Evolutionary conservation across 106 monocot genomes (phyloP).

Genomic region (Dactylorhiza incarnata): DNA sequence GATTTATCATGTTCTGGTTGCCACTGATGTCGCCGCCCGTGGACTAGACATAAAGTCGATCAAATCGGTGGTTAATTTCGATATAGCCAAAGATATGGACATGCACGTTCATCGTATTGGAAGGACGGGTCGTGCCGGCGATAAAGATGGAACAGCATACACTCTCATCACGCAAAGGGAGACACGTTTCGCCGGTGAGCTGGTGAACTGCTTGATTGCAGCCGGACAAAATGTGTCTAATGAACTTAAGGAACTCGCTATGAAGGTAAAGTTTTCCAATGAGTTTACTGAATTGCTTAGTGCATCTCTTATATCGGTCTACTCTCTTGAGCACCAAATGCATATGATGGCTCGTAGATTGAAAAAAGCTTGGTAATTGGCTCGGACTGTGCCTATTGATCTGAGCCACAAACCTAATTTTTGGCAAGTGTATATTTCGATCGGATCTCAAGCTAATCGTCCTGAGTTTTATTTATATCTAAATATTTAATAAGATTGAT

Average conservation of each 20-base stretch:
- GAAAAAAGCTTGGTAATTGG: no score
- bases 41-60: slow-evolving; percentile 95
- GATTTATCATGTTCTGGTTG: slow-evolving; percentile 75
- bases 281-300: neutral
- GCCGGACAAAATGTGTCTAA: slow-evolving; percentile 81
- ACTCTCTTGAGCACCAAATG: neutral
- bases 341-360: no score
- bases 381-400: no score
- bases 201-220: slow-evolving; percentile 80
- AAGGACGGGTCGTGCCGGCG: slow-evolving; percentile 97
- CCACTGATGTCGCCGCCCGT: slow-evolving; percentile 97
- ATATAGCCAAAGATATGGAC: slow-evolving; percentile 93
- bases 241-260: slow-evolving; percentile 94
- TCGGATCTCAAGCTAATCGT: no score
- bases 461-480: no score
- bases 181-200: slow-evolving; percentile 89
- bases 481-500: no score
- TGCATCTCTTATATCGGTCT: neutral
- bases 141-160: slow-evolving; percentile 90
- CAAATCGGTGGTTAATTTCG: slow-evolving; percentile 92
- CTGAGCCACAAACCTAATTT: no score
- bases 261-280: slow-evolving; percentile 62
- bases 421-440: no score
- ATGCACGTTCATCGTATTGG: slow-evolving; percentile 98
- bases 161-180: slow-evolving; percentile 86